Base-by-base conservation (phyloP, 2,329 filamentous ascomycete genomes). In the Monosporascus sp. region DNA sequence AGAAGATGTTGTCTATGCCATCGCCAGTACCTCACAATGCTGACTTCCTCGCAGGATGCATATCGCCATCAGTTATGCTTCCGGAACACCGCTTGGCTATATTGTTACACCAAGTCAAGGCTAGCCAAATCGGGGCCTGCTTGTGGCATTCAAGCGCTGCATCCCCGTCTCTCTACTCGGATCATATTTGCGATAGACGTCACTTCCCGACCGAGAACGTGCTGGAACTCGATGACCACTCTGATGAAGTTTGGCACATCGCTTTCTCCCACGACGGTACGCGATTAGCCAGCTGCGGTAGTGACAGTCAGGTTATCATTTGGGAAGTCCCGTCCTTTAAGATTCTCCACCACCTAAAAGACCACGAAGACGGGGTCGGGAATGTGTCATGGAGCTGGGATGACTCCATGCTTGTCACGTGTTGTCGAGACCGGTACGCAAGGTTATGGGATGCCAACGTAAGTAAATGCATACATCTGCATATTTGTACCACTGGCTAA, bases 11-110 rank as follows among this genome's bases (percentile, higher is more conserved):
- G 11, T 31, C 50, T 45, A 20, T 53, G 9, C 37, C 37, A 15
- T 8, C 9, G n/a, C 14, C 3, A 14, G 24, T 22, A 7, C 11
- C 37, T 11, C n/a, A 2, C 37, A 38, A 14, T 20, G 39, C 55
- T 68, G 51, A 73, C 52, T 39, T 44, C 35, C 47, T 50, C 37
- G 37, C 61, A 93, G 89, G 81, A 75, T 96, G 84, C 52, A 96
- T 99, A 68, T 96, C 94, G 1, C 93, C 94, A 0, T 94, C 91
- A 4, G 89, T 96, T 45, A 97, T 99, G 92, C 88, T 99, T 51
- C 94, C 94, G 1, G 90, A 96, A 65, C 89, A 94, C 68, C 86
- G 94, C 6, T 77, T 99, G 45, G 90, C 90, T 2, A 80, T 85
- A 37, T 76, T 99, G 17, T 75, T 99, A 50, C 80, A 92, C 53